These are phyloP conservation scores for Aureobasidium sp. DNA, from an alignment of 2,329 filamentous ascomycete genomes.

Conservation along the genomic window DNA sequence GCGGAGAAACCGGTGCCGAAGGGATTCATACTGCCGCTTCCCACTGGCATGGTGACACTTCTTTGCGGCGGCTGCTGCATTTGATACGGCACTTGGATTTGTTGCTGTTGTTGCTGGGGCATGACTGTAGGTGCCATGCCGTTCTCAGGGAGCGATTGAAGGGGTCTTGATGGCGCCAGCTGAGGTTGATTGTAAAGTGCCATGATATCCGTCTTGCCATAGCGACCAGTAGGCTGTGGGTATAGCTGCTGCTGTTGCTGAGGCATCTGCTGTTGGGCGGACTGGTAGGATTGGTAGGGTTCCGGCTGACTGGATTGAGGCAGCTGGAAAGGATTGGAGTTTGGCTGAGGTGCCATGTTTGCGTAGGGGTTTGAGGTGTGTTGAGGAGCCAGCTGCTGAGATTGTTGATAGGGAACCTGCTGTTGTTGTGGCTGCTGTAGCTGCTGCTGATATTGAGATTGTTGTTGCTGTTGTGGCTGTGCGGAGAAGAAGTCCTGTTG, in stretches of 20 bases:
- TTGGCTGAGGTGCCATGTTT: slow-evolving; percentile 9
- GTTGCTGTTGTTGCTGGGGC: slow-evolving; percentile 21
- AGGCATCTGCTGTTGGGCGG: slow-evolving; percentile 17
- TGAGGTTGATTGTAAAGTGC: slow-evolving; percentile 64
- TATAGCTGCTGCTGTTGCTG: slow-evolving; percentile 31
- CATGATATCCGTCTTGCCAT: slow-evolving; percentile 68
- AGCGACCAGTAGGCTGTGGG: slow-evolving; percentile 31
- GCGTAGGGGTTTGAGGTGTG: slow-evolving; percentile 19
- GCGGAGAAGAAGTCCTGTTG: slow-evolving; percentile 26
- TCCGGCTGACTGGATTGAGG: slow-evolving; percentile 6
- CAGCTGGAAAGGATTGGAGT: slow-evolving; percentile 11
- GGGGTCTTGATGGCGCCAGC: slow-evolving; percentile 38
- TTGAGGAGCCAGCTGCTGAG: slow-evolving; percentile 25
- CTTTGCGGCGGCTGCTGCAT: slow-evolving; percentile 23
- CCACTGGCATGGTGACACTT: slow-evolving; percentile 34
- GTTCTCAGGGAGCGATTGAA: slow-evolving; percentile 32
- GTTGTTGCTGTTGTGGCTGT: slow-evolving; percentile 20
- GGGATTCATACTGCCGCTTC: slow-evolving; percentile 27
- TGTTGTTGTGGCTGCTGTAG: slow-evolving; percentile 31
- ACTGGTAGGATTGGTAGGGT: slow-evolving; percentile 22
- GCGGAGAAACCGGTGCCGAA: slow-evolving; percentile 16
- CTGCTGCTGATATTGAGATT: slow-evolving; percentile 18
- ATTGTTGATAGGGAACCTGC: slow-evolving; percentile 19
- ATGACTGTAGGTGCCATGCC: slow-evolving; percentile 20
- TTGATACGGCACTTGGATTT: slow-evolving; percentile 22